Base-by-base conservation (phyloP, 441 rosid species). In the Populus hybrid region DNA sequence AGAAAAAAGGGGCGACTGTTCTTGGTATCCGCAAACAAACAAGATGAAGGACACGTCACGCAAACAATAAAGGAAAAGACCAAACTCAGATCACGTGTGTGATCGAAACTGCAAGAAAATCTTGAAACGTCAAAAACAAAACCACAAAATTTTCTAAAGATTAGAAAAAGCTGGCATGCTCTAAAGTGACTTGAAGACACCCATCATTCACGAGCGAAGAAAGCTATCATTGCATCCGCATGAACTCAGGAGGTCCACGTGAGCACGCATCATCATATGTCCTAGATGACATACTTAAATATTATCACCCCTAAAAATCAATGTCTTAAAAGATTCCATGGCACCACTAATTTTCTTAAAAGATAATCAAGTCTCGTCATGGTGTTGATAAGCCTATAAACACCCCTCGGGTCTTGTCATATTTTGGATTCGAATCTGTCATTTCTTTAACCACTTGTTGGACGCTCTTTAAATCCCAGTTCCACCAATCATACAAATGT, bases 51-150 rank as follows among this genome's bases (percentile, higher is more conserved):
- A 61, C 71, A 68, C 24, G 63, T 50, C 21, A 65, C 64, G 9
- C 42, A 75, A 74, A 28, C 53, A 7, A 70, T 40, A 65, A 69
- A 67, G 75, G 28, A 6, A n/a, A 20, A 75, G 30, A 72, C 75
- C 63, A 24, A 71, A 42, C 57, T 57, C 65, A 70, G 64, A 66
- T 20, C 73, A 28, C 73, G 61, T 61, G 74, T 21, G 16, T 36
- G 38, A 59, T 57, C 28, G 30, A 10, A 24, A 4, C 5, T 16
- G 72, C 53, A 20, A 20, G 10, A 23, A 10, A 40, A 40, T 36
- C 65, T 26, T 21, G 63, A 67, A 21, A 50, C 10, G 36, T 34
- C n/a, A 59, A 20, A 42, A 18, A n/a, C 14, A 38, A 11, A 63
- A 40, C 46, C n/a, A 40, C 18, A 3, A 6, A 34, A 34, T 6